phyloP scores from a whole-genome alignment of 495 filamentous ascomycete genomes.

The Durotheca rogersii region DNA sequence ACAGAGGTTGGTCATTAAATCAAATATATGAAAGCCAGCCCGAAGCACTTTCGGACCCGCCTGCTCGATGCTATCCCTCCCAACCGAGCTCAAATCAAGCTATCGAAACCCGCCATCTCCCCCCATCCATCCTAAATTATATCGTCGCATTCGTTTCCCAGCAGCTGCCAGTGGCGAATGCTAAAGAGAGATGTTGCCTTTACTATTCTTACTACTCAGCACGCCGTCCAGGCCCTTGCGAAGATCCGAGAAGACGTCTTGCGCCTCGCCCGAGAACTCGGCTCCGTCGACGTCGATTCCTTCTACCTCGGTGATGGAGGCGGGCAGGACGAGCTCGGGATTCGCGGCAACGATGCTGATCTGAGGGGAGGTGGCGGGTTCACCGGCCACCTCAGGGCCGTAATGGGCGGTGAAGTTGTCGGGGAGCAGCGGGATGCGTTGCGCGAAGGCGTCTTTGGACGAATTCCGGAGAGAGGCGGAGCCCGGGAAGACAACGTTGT shows the following conservation, averaged over 20 bases:
- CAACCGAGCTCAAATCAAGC: slow-evolving; percentile 7
- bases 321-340: slow-evolving; percentile 43
- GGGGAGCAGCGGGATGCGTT: slow-evolving; percentile 48
- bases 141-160: slow-evolving; percentile 2
- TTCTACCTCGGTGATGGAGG: slow-evolving; percentile 47
- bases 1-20: slow-evolving; percentile 23
- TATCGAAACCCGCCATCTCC: not conserved
- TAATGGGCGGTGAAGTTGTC: slow-evolving; percentile 39
- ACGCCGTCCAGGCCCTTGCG: slow-evolving; percentile 51
- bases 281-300: slow-evolving; percentile 50
- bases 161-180: no score
- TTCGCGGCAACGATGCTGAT: slow-evolving; percentile 48
- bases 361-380: slow-evolving; percentile 36
- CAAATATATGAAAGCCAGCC: slow-evolving; percentile 19
- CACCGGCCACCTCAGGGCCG: slow-evolving; percentile 36
- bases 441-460: slow-evolving; percentile 37
- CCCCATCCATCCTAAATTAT: not conserved
- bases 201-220: slow-evolving; percentile 33
- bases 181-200: slow-evolving; percentile 32
- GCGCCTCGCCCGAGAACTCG: slow-evolving; percentile 40
- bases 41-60: slow-evolving; percentile 33
- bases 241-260: slow-evolving; percentile 45
- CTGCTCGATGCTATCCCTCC: slow-evolving; percentile 15
- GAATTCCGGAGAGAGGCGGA: slow-evolving; percentile 19
- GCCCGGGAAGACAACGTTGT: slow-evolving; percentile 45